Conservation (phyloP, 1,284 basidiomycete genomes). For the Apiotrichum brassicae region DNA sequence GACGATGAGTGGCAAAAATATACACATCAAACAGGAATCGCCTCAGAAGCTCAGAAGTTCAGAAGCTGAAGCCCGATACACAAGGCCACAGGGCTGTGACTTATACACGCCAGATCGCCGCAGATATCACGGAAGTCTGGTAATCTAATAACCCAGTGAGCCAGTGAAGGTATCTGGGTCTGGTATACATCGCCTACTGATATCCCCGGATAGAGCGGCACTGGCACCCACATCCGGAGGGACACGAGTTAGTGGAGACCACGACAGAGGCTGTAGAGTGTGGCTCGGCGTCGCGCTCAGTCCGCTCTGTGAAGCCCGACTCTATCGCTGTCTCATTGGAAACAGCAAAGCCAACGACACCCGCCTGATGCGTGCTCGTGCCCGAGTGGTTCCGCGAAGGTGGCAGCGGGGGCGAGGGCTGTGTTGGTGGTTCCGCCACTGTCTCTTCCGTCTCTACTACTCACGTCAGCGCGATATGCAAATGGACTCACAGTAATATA, state of each 20-base stretch:
- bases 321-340: neutral
- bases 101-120: too few species aligned
- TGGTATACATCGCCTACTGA: neutral
- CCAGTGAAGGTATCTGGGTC: too few species aligned
- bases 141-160: too few species aligned
- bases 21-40: too few species aligned
- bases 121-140: too few species aligned
- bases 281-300: conserved; percentile 2
- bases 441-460: conserved; percentile 6
- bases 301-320: conserved; percentile 7
- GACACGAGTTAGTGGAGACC: conserved; percentile 25
- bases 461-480: neutral
- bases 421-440: neutral
- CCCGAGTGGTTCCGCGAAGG: neutral
- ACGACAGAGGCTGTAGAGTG: conserved; percentile 9
- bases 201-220: conserved; percentile 18
- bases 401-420: neutral
- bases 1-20: too few species aligned
- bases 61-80: too few species aligned
- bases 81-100: too few species aligned
- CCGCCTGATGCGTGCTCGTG: conserved; percentile 1
- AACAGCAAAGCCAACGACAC: neutral
- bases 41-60: too few species aligned
- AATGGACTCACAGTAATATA: conserved; percentile 29
- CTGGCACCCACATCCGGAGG: conserved; percentile 37